phyloP scores from a whole-genome alignment of 2,329 filamentous ascomycete genomes.

The Paracorniculantispora psalliotae region DNA sequence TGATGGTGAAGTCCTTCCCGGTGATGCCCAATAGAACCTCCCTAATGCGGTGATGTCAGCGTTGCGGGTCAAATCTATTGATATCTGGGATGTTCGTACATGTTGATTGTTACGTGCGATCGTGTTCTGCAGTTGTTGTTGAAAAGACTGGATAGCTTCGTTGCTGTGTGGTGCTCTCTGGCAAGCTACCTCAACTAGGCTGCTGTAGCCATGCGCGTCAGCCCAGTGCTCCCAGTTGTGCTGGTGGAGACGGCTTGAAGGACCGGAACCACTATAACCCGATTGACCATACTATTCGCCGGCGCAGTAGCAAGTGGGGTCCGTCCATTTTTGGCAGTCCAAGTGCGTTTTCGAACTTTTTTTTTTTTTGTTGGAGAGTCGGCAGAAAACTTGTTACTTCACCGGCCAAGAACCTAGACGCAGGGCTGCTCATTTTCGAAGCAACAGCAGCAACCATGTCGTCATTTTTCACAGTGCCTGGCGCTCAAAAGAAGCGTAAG shows the following conservation, averaged over 20 bases:
- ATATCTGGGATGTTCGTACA: background rate
- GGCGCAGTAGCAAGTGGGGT: constrained; percentile 12
- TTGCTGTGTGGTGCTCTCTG: constrained; percentile 11
- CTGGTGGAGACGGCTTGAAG: constrained; percentile 3
- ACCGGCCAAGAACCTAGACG: constrained; percentile 22
- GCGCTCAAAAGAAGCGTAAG: constrained; percentile 88
- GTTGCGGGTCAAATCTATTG: background rate
- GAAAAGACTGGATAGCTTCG: constrained; percentile 15
- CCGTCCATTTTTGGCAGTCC: constrained; percentile 17
- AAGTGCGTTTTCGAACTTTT: constrained; percentile 31
- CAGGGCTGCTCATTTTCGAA: constrained; percentile 8
- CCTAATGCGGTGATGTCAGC: constrained; percentile 45
- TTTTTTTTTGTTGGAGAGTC: constrained; percentile 28
- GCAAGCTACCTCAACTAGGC: constrained; percentile 15
- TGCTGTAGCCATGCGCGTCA: constrained; percentile 20
- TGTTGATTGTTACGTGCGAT: constrained; percentile 10
- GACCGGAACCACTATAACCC: constrained; percentile 29
- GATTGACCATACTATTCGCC: constrained; percentile 22
- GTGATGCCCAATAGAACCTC: constrained; percentile 97
- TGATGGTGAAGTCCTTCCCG: constrained; percentile 97
- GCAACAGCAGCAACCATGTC: constrained; percentile 58
- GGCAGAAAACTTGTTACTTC: constrained; percentile 24
- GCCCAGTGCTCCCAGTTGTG: background rate
- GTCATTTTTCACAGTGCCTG: constrained; percentile 90
- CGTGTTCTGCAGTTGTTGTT: background rate